Evolutionary conservation across 176 grass and related monocot species (phyloP).

Genomic region (Triticum timopheevii): DNA sequence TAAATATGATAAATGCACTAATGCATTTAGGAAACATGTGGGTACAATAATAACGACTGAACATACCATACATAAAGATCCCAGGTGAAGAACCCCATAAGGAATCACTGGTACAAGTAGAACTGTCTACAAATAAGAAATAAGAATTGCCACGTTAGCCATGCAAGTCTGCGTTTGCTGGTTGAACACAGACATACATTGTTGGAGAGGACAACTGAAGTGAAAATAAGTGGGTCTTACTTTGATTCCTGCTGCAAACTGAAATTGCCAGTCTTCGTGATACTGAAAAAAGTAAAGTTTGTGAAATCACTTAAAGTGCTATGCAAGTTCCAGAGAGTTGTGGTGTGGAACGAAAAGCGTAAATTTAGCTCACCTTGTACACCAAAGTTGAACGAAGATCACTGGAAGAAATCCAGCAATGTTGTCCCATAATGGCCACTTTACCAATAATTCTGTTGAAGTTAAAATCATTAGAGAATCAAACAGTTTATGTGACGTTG

Average conservation of each 20-base stretch:
- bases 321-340: slow-evolving; percentile 26
- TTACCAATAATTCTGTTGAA: slow-evolving; percentile 59
- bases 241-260: slow-evolving; percentile 67
- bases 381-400: slow-evolving; percentile 23
- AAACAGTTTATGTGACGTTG: slow-evolving; percentile 1
- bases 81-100: slow-evolving; percentile 67
- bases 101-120: slow-evolving; percentile 57
- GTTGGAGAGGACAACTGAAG: background rate
- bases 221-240: slow-evolving; percentile 32
- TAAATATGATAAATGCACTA: slow-evolving; percentile 14
- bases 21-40: background rate
- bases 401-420: slow-evolving; percentile 57
- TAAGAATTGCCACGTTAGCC: slow-evolving; percentile 6
- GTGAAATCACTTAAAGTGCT: slow-evolving; percentile 16
- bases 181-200: slow-evolving; percentile 12
- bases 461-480: slow-evolving; percentile 21
- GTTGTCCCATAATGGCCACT: slow-evolving; percentile 50
- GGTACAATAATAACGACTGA: background rate
- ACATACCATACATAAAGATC: slow-evolving; percentile 63
- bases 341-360: background rate
- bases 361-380: slow-evolving; percentile 45
- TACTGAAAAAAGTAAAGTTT: slow-evolving; percentile 45
- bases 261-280: slow-evolving; percentile 54
- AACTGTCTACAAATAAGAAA: slow-evolving; percentile 61
- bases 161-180: slow-evolving; percentile 12